These are phyloP conservation scores for Lithospermum erythrorhizon DNA, from an alignment of 257 asterid genomes.

Conservation along the genomic window DNA sequence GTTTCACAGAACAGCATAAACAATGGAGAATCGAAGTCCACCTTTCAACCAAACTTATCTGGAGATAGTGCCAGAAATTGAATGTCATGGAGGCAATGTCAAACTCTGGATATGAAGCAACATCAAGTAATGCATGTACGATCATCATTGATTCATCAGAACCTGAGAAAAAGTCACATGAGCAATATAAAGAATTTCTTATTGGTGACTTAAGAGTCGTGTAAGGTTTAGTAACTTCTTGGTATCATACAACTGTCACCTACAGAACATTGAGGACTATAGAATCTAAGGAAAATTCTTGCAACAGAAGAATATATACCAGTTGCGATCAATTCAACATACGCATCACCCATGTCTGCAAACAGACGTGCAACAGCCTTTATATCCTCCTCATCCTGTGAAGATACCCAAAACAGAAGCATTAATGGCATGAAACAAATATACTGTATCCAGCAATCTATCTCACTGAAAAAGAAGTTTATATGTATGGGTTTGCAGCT, in stretches of 20 bases:
- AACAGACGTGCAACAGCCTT: constrained; percentile 97
- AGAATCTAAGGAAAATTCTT: constrained; percentile 10
- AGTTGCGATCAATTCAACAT: constrained; percentile 92
- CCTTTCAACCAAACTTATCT: constrained; percentile 70
- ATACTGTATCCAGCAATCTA: neutral
- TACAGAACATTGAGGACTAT: constrained; percentile 6
- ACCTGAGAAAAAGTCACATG: constrained; percentile 43
- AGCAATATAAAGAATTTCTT: too few species aligned
- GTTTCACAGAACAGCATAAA: neutral
- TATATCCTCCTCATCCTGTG: constrained; percentile 96
- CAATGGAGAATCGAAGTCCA: constrained; percentile 14
- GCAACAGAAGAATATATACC: constrained; percentile 38
- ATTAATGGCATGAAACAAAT: constrained; percentile 2
- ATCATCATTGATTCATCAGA: constrained; percentile 95
- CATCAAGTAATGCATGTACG: constrained; percentile 89
- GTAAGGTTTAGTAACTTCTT: too few species aligned
- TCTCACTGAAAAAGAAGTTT: too few species aligned
- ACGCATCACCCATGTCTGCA: constrained; percentile 98
- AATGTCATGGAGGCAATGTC: constrained; percentile 99
- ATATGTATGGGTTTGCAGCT: too few species aligned
- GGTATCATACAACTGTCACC: too few species aligned
- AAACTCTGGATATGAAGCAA: constrained; percentile 91
- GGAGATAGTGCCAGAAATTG: constrained; percentile 98
- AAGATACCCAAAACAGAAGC: constrained; percentile 13
- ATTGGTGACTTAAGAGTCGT: too few species aligned